Percentiles rank a stretch among this genome's conserved stretches.
These are phyloP conservation scores for Penicillium crystallinum DNA, from an alignment of 495 filamentous ascomycete species.

Conservation along the genomic window DNA sequence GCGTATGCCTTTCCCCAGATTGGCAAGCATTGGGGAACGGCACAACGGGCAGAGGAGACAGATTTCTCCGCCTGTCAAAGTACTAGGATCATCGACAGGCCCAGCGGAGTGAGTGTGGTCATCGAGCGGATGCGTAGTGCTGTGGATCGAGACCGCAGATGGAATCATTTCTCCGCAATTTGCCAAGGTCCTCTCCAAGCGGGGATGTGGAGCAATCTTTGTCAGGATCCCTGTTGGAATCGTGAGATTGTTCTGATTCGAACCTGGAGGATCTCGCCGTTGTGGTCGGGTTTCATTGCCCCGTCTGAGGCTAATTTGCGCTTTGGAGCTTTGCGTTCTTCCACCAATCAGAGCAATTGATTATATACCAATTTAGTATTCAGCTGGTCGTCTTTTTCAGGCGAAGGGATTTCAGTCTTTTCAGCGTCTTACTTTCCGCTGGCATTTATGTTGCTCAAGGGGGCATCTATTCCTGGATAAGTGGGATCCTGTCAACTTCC, in stretches of 20 bases:
- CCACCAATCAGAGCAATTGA: constrained; percentile 13
- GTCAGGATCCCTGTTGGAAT: background rate
- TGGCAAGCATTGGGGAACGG: background rate
- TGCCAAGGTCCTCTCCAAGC: constrained; percentile 6
- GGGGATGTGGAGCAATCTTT: constrained; percentile 11
- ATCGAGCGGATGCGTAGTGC: background rate
- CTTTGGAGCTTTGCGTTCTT: constrained; percentile 3
- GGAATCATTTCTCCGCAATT: constrained; percentile 13
- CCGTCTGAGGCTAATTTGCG: constrained; percentile 19
- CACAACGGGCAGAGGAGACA: constrained; percentile 1
- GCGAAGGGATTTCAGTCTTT: no score
- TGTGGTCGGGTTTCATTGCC: constrained; percentile 7
- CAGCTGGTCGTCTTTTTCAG: background rate
- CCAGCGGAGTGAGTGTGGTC: background rate
- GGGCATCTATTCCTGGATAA: no score
- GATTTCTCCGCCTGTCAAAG: constrained; percentile 35
- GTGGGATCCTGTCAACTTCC: no score
- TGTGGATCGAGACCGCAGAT: background rate
- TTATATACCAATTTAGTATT: background rate
- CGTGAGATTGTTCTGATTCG: background rate
- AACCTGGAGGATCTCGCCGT: background rate
- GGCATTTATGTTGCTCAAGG: no score
- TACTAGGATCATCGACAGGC: constrained; percentile 7
- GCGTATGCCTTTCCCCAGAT: background rate
- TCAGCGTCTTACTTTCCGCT: no score